Percentiles rank a stretch among this genome's conserved stretches.
Evolutionary conservation across 306 rosid species (phyloP).

Genomic region (Pachyrhizus erosus): DNA sequence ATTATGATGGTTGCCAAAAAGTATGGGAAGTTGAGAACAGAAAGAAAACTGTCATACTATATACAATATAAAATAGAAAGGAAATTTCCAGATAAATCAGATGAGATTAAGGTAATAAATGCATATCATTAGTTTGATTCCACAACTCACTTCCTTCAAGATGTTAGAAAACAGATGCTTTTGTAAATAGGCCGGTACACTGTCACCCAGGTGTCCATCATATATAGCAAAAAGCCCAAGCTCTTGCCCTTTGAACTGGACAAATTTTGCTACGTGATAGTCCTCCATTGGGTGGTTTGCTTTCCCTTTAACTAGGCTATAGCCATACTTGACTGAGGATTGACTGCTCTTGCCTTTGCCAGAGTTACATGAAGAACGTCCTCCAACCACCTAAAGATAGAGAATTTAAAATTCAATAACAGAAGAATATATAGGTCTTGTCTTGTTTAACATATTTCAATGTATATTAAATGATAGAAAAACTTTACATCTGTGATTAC

Average conservation of each 20-base stretch:
- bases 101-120: slow-evolving; percentile 10
- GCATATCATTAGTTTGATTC: slow-evolving; percentile 31
- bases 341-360: slow-evolving; percentile 83
- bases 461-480: neutral
- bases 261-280: slow-evolving; percentile 80
- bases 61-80: slow-evolving; percentile 32
- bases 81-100: slow-evolving; percentile 10
- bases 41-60: neutral
- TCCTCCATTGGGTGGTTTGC: slow-evolving; percentile 97
- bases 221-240: slow-evolving; percentile 86
- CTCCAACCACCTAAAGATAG: slow-evolving; percentile 66
- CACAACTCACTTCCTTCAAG: slow-evolving; percentile 77
- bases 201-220: slow-evolving; percentile 90
- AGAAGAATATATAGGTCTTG: neutral
- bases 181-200: slow-evolving; percentile 80
- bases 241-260: slow-evolving; percentile 61
- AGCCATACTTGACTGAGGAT: slow-evolving; percentile 77
- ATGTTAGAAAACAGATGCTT: slow-evolving; percentile 81
- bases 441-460: slow-evolving; percentile 17
- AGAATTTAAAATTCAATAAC: slow-evolving; percentile 18
- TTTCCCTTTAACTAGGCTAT: slow-evolving; percentile 91
- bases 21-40: neutral
- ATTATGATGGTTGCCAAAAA: slow-evolving; percentile 9
- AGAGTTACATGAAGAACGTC: slow-evolving; percentile 76
- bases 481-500: neutral